Conservation (phyloP, 2,329 filamentous ascomycete species). For the Arthrobotrys megalospora region DNA sequence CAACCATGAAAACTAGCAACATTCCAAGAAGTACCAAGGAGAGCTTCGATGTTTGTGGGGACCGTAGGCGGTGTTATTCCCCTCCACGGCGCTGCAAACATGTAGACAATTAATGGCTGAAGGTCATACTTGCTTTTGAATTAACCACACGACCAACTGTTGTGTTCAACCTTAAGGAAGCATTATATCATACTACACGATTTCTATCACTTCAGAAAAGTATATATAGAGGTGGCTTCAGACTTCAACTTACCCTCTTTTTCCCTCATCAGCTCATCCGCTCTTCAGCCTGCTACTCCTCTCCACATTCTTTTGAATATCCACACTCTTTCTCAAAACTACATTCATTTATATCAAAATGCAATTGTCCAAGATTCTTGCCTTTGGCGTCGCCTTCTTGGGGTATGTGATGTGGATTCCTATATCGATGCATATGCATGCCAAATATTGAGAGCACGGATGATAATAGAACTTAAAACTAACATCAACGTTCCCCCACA, state of each 20-base stretch:
- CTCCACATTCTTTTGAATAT: constrained; percentile 10
- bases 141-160: background rate
- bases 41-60: background rate
- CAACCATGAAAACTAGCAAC: background rate
- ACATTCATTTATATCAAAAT: constrained; percentile 16
- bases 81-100: background rate
- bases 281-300: background rate
- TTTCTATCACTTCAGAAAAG: background rate
- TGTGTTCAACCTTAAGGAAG: background rate
- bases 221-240: constrained; percentile 20
- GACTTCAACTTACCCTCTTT: background rate
- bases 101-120: background rate
- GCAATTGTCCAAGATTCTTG: constrained; percentile 4
- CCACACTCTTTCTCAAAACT: constrained; percentile 10
- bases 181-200: background rate
- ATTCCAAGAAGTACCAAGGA: background rate
- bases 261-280: constrained; percentile 2
- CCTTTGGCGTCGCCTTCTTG: constrained; percentile 17
- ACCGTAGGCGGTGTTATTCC: background rate
- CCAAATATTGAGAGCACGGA: background rate
- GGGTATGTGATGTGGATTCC: constrained; percentile 2
- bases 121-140: background rate
- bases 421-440: background rate
- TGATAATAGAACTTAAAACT: background rate
- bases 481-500: background rate